phyloP scores from a whole-genome alignment of 2,329 filamentous ascomycete genomes.

The Mariannaea sp. region DNA sequence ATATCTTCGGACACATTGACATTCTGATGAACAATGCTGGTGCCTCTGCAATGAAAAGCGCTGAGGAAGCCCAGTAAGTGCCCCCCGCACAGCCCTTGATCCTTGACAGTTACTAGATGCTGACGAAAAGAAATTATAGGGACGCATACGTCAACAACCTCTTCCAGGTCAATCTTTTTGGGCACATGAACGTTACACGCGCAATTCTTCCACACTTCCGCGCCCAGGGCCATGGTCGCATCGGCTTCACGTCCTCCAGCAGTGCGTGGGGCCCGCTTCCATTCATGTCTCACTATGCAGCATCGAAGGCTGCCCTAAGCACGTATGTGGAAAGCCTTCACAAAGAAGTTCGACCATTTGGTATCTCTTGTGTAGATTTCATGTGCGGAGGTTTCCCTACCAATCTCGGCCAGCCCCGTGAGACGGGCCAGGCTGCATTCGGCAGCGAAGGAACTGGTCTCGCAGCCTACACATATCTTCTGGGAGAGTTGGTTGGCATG shows the following conservation, averaged over 20 bases:
- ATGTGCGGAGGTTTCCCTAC: slow-evolving; percentile 42
- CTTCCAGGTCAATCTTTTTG: slow-evolving; percentile 39
- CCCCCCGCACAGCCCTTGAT: neutral
- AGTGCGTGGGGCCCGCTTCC: slow-evolving; percentile 37
- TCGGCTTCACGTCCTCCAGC: slow-evolving; percentile 41
- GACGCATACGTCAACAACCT: slow-evolving; percentile 33
- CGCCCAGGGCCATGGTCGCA: slow-evolving; percentile 28
- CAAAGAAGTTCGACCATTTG: slow-evolving; percentile 38
- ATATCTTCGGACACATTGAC: slow-evolving; percentile 41
- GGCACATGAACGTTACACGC: slow-evolving; percentile 34
- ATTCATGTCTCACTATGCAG: slow-evolving; percentile 40
- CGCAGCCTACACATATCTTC: slow-evolving; percentile 32
- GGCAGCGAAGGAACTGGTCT: slow-evolving; percentile 18
- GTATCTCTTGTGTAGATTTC: slow-evolving; percentile 38
- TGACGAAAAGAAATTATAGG: slow-evolving; percentile 11
- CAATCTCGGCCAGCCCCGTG: slow-evolving; percentile 36
- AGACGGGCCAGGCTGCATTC: slow-evolving; percentile 17
- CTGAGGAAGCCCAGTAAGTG: slow-evolving; percentile 42
- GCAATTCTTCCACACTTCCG: slow-evolving; percentile 38
- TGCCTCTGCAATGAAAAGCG: slow-evolving; percentile 33
- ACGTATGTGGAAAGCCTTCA: slow-evolving; percentile 38
- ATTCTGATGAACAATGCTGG: slow-evolving; percentile 45
- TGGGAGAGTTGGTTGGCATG: neutral
- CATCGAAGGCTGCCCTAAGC: slow-evolving; percentile 39
- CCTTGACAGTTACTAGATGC: too few relatives aligned